Evolutionary conservation across 345 rosid species (phyloP), one percentile per base, ranked within the genome.

Genomic region (Orychophragmus violaceus): DNA sequence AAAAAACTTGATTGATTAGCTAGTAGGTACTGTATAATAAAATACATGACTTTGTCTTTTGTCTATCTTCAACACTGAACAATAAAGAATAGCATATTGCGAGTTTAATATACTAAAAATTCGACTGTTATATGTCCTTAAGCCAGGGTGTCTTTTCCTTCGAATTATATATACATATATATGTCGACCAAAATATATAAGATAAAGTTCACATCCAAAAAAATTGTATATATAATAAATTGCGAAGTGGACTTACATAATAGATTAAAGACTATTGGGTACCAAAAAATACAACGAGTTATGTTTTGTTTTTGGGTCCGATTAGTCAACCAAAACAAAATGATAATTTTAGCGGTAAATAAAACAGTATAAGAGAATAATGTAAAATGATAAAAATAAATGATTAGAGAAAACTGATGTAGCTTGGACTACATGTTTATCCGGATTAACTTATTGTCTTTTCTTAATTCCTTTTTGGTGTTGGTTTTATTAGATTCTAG

Each of bases 1-100:
- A n/a, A n/a, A n/a, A n/a, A n/a, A 49, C 56, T 65, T 72, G 76
- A 64, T 64, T 49, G 48, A 65, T 65, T 58, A 72, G 45, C 45
- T 32, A 48, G 10, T n/a, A n/a, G n/a, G n/a, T 46, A 17, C 21
- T 7, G 56, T 64, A 37, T 64, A 51, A 56, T 46, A 27, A n/a
- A 48, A 48, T 37, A 21, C 59, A 37, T 49, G 76, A 57, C 66
- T 18, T 36, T 56, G 64, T 55, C 70, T 37, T 64, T 71, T 72
- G 66, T 72, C 66, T 64, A 16, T 35, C 42, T 35, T 48, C 59
- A 27, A 39, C 14, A 71, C 27, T 46, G 28, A 37, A 62, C 53
- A 28, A 57, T 57, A 49, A 58, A 58, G 0, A 39, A 27, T 49
- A 37, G 54, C 49, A 65, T 50, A 21, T 21, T 36, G 60, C 16